These are phyloP conservation scores for Auxenochlorella pyrenoidosa DNA, from an alignment of 139 green algal genomes.

Conservation along the genomic window DNA sequence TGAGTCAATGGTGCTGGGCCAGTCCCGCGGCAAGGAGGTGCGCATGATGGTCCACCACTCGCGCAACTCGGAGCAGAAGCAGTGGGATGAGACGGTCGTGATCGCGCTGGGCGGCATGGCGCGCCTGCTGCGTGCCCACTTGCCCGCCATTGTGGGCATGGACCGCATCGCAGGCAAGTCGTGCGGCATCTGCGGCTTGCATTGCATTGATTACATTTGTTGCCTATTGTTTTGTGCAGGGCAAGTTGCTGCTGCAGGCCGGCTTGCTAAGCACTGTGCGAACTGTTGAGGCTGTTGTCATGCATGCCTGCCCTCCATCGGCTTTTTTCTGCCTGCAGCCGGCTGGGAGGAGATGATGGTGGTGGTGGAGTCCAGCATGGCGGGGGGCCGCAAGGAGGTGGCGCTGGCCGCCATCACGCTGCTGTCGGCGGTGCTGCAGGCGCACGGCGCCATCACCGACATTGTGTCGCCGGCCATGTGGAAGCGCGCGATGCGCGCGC, in stretches of 20 bases:
- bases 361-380: slow-evolving; percentile 72
- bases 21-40: slow-evolving; percentile 43
- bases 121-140: slow-evolving; percentile 84
- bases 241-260: neutral
- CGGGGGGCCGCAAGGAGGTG: slow-evolving; percentile 74
- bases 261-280: neutral
- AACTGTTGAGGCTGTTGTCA: neutral
- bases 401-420: slow-evolving; percentile 68
- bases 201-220: too few relatives aligned
- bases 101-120: slow-evolving; percentile 80
- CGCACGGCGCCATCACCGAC: slow-evolving; percentile 36
- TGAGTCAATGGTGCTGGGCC: slow-evolving; percentile 76
- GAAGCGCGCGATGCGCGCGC: slow-evolving; percentile 62
- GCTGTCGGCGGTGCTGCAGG: slow-evolving; percentile 63
- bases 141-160: slow-evolving; percentile 74
- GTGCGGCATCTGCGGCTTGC: neutral
- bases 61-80: slow-evolving; percentile 95
- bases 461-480: slow-evolving; percentile 47
- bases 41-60: slow-evolving; percentile 93
- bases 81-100: slow-evolving; percentile 96
- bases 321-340: slow-evolving; percentile 1
- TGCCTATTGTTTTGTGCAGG: neutral
- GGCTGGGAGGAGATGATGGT: slow-evolving; percentile 85
- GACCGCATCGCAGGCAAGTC: slow-evolving; percentile 55
- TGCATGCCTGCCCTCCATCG: too few relatives aligned